Conservation (phyloP, 176 grass and related monocot species). For the Triticum turgidum region DNA sequence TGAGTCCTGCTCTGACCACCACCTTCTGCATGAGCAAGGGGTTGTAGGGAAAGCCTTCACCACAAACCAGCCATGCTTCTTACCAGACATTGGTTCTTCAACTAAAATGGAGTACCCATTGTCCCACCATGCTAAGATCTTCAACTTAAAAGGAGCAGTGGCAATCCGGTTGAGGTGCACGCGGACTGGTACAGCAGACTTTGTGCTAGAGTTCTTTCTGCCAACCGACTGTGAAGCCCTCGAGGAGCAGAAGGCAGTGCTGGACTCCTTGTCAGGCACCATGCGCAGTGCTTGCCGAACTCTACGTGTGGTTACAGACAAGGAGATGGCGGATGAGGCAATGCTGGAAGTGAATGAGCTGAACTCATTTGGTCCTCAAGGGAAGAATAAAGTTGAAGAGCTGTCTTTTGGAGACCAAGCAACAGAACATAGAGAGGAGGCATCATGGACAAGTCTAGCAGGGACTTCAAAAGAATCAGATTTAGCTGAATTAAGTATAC, state of each 20-base stretch:
- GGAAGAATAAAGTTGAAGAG: constrained; percentile 52
- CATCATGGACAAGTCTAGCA: constrained; percentile 40
- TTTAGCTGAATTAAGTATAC: constrained; percentile 34
- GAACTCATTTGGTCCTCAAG: constrained; percentile 43
- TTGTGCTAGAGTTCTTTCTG: constrained; percentile 93
- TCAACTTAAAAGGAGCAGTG: constrained; percentile 82
- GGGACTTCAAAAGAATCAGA: constrained; percentile 47
- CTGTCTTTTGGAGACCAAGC: constrained; percentile 36
- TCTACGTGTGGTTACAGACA: constrained; percentile 65
- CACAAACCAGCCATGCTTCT: constrained; percentile 82
- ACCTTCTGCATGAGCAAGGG: constrained; percentile 72
- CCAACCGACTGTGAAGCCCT: constrained; percentile 54
- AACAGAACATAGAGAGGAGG: constrained; percentile 32
- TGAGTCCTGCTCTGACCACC: constrained; percentile 87
- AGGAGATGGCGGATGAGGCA: constrained; percentile 69
- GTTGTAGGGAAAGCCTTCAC: constrained; percentile 76
- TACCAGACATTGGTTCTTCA: constrained; percentile 65
- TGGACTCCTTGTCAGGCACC: constrained; percentile 78
- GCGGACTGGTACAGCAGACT: constrained; percentile 60
- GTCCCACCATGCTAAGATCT: constrained; percentile 89
- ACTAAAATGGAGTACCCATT: constrained; percentile 75
- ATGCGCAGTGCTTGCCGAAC: constrained; percentile 72
- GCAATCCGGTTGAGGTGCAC: constrained; percentile 79
- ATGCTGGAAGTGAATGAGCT: constrained; percentile 53
- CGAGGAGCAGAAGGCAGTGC: constrained; percentile 75